phyloP scores from a whole-genome alignment of 2,329 filamentous ascomycete genomes.

The Cryphonectria naterciae region DNA sequence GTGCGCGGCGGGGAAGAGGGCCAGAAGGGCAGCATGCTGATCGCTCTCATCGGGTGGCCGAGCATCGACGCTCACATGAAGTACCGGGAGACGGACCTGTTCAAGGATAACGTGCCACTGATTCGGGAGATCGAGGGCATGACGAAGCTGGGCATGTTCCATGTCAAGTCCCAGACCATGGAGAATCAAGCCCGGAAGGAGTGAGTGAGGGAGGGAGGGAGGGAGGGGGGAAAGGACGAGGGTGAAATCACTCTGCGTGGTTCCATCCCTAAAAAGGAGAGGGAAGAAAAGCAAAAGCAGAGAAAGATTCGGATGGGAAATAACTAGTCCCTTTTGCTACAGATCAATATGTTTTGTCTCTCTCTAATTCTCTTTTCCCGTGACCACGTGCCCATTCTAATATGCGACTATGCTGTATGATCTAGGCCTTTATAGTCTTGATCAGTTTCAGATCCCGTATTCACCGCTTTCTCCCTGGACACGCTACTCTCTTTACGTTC shows the following conservation, averaged over 20 bases:
- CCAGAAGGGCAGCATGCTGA: conserved; percentile 35
- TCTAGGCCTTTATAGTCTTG: neutral
- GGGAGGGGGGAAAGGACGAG: too few species aligned
- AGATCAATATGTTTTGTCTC: too few species aligned
- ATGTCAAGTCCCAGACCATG: conserved; percentile 28
- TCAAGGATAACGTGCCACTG: conserved; percentile 40
- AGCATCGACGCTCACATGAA: conserved; percentile 43
- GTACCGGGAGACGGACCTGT: conserved; percentile 41
- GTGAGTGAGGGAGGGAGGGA: neutral
- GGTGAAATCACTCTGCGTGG: too few species aligned
- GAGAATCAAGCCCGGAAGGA: conserved; percentile 20
- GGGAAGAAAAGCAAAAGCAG: too few species aligned
- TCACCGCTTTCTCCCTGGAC: neutral
- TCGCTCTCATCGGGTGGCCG: conserved; percentile 42
- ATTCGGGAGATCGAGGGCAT: conserved; percentile 34
- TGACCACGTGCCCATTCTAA: neutral
- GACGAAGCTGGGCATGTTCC: conserved; percentile 31
- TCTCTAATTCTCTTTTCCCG: too few species aligned
- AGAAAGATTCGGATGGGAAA: neutral
- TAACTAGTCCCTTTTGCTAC: neutral
- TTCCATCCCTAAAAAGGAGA: too few species aligned
- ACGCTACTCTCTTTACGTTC: neutral
- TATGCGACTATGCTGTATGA: neutral
- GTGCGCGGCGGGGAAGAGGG: conserved; percentile 36
- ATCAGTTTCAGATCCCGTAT: neutral